These are phyloP conservation scores for Hanseniaspora vineae DNA, from an alignment of 805 yeast species.

Conservation along the genomic window DNA sequence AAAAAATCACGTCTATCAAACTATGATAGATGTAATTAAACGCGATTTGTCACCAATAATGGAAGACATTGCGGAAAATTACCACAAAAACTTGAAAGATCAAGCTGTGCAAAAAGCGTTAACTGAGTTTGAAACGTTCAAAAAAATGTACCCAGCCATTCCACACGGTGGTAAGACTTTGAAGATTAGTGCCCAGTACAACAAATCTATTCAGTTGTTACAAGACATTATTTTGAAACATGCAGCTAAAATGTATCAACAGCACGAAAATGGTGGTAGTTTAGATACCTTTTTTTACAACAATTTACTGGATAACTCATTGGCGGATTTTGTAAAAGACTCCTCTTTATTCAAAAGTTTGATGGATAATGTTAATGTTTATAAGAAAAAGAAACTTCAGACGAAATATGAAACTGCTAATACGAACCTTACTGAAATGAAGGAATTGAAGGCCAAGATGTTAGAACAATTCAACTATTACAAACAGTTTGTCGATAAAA, in stretches of 20 bases:
- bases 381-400: not conserved
- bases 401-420: not conserved
- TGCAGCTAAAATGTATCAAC: not conserved
- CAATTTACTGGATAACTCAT: not conserved
- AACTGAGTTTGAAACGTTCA: not conserved
- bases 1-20: not conserved
- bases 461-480: not conserved
- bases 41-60: slow-evolving; percentile 20
- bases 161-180: not conserved
- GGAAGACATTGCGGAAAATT: slow-evolving; percentile 34
- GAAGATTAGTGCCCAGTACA: not conserved
- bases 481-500: not conserved
- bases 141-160: not conserved
- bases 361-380: not conserved
- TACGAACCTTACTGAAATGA: not conserved
- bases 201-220: not conserved
- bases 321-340: not conserved
- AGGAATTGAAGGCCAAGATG: not conserved
- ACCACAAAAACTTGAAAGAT: slow-evolving; percentile 70
- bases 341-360: not conserved
- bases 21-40: slow-evolving; percentile 5
- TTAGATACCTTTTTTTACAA: not conserved
- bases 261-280: no score
- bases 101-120: slow-evolving; percentile 40
- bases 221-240: not conserved